Percentiles rank a stretch among this genome's conserved stretches.
Evolutionary conservation across 176 grass and related monocot species (phyloP).

Genomic region (Pontederia crassipes): DNA sequence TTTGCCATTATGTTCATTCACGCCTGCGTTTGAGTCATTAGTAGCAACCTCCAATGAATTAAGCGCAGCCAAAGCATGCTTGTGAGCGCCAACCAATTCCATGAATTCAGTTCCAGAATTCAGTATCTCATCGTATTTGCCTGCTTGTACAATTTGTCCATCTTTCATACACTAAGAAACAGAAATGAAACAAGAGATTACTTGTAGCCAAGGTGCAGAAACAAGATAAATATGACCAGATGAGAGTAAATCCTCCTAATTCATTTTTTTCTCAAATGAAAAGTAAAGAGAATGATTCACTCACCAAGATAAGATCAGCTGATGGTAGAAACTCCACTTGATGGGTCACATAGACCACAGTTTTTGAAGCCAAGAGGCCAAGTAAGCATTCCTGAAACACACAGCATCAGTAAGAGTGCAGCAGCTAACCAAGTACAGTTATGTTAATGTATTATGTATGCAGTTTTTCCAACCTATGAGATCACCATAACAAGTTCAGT

Average conservation of each 20-base stretch:
- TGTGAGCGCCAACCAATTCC: slow-evolving; percentile 57
- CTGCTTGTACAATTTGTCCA: slow-evolving; percentile 62
- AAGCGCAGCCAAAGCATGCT: slow-evolving; percentile 29
- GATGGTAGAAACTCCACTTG: slow-evolving; percentile 86
- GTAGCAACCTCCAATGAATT: slow-evolving; percentile 10
- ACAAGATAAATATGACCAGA: no score
- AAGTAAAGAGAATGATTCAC: slow-evolving; percentile 4
- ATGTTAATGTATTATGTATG: neutral
- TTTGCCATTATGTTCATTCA: slow-evolving; percentile 1
- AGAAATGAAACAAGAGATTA: neutral
- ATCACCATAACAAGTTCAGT: neutral
- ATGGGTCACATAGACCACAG: slow-evolving; percentile 76
- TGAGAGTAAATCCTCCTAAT: no score
- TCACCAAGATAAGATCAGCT: slow-evolving; percentile 72
- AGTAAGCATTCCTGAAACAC: slow-evolving; percentile 61
- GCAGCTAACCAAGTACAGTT: neutral
- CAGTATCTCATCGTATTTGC: slow-evolving; percentile 45
- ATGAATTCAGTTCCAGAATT: slow-evolving; percentile 50
- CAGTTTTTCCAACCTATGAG: neutral
- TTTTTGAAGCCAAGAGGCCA: slow-evolving; percentile 49
- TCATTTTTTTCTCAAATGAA: neutral
- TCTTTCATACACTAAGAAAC: slow-evolving; percentile 59
- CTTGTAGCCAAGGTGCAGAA: neutral
- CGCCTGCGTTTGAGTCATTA: neutral
- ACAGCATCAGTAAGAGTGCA: neutral